These are phyloP conservation scores for Aspergillus ibericus DNA, from an alignment of 2,329 filamentous ascomycete genomes.

Conservation along the genomic window DNA sequence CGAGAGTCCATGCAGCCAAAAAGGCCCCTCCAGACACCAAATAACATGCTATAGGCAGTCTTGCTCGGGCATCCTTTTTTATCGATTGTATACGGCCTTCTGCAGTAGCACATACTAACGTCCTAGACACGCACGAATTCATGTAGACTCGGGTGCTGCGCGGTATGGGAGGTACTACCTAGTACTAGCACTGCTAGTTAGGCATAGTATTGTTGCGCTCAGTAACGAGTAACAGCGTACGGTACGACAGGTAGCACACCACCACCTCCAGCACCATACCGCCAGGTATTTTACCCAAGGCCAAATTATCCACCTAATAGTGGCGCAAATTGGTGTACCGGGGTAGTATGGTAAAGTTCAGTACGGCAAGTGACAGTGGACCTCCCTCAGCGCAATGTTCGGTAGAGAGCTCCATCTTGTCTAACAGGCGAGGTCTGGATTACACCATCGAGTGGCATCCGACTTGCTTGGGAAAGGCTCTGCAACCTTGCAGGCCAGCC, in stretches of 20 bases:
- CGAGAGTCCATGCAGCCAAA: background rate
- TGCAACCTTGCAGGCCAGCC: conserved; percentile 4
- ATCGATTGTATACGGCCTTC: background rate
- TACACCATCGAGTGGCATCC: background rate
- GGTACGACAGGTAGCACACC: background rate
- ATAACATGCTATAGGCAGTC: background rate
- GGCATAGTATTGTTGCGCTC: background rate
- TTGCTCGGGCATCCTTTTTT: too few relatives aligned
- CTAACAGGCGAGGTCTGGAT: background rate
- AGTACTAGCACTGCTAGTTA: background rate
- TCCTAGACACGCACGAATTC: background rate
- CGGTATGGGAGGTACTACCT: background rate
- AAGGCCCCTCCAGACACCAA: background rate
- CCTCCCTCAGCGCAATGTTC: conserved; percentile 7
- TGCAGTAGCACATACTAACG: background rate
- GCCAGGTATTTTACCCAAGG: conserved; percentile 14
- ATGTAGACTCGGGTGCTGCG: background rate
- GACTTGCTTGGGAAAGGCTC: conserved; percentile 1
- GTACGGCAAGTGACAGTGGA: conserved; percentile 11
- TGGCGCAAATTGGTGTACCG: conserved; percentile 15
- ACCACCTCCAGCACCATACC: conserved; percentile 7
- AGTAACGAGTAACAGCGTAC: background rate
- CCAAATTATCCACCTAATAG: conserved; percentile 16
- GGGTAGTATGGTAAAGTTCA: conserved; percentile 14
- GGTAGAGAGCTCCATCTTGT: background rate